Percentiles rank a stretch among this genome's conserved stretches.
phyloP scores from a whole-genome alignment of 306 rosid species.

The Vigna radiata region DNA sequence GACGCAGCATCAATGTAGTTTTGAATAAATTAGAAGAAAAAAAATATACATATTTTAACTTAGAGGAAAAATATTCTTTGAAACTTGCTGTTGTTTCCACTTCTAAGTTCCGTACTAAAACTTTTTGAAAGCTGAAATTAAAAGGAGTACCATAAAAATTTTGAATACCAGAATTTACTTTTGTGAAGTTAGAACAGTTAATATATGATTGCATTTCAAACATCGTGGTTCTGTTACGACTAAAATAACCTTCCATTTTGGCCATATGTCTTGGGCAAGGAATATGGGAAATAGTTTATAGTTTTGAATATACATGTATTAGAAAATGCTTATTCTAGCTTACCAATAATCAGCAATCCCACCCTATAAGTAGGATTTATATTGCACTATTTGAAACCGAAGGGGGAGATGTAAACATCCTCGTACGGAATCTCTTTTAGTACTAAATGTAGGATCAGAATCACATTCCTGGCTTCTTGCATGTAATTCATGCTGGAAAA shows the following conservation, averaged over 20 bases:
- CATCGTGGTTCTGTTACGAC: not conserved
- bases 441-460: not conserved
- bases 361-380: not conserved
- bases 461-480: constrained; percentile 1
- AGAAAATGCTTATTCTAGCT: constrained; percentile 16
- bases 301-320: constrained; percentile 6
- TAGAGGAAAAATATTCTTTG: not conserved
- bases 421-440: not conserved
- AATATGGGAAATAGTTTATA: constrained; percentile 5
- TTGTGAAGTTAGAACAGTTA: constrained; percentile 12
- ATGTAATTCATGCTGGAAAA: constrained; percentile 6
- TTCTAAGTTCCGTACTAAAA: constrained; percentile 1
- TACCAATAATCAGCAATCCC: constrained; percentile 1
- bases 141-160: not conserved
- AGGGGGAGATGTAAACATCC: constrained; percentile 1
- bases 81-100: not conserved
- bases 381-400: constrained; percentile 31
- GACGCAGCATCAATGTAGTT: not conserved
- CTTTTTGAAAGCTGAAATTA: not conserved
- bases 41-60: not conserved
- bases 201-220: not conserved
- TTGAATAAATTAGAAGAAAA: not conserved
- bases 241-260: not conserved
- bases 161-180: not conserved
- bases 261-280: not conserved